Evolutionary conservation across 2,329 filamentous ascomycete species (phyloP).

Genomic region (Colletotrichum tofieldiae): DNA sequence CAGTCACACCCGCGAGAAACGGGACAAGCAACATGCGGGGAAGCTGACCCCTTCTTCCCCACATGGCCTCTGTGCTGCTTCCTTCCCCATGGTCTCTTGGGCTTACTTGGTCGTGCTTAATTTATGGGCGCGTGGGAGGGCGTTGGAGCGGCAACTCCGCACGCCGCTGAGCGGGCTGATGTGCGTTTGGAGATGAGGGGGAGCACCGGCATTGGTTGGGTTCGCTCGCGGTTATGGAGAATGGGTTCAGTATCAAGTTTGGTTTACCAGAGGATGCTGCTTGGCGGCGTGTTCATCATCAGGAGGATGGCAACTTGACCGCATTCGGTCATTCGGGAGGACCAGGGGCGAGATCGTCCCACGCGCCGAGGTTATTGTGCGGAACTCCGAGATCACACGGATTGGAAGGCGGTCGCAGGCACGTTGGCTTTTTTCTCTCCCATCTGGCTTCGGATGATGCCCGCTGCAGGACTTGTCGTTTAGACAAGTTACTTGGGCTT

Average conservation of each 20-base stretch:
- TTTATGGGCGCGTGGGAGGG: conserved; percentile 14
- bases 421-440: neutral
- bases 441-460: neutral
- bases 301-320: neutral
- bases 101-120: conserved; percentile 34
- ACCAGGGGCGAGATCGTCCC: conserved; percentile 24
- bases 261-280: neutral
- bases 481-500: neutral
- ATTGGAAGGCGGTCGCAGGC: neutral
- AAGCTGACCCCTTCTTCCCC: conserved; percentile 10
- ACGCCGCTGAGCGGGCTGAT: neutral
- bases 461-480: neutral
- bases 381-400: conserved; percentile 11
- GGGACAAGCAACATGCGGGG: conserved; percentile 34
- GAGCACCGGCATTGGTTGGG: neutral
- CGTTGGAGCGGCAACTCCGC: conserved; percentile 31
- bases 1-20: neutral
- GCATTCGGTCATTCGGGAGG: conserved; percentile 32
- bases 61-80: neutral
- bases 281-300: conserved; percentile 11
- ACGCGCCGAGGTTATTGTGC: conserved; percentile 22
- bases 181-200: neutral
- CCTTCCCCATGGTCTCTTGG: conserved; percentile 30
- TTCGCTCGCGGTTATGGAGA: conserved; percentile 7
- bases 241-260: conserved; percentile 5